Conservation (phyloP, 1,284 basidiomycete species). For the Cutaneotrichosporon arboriforme region DNA sequence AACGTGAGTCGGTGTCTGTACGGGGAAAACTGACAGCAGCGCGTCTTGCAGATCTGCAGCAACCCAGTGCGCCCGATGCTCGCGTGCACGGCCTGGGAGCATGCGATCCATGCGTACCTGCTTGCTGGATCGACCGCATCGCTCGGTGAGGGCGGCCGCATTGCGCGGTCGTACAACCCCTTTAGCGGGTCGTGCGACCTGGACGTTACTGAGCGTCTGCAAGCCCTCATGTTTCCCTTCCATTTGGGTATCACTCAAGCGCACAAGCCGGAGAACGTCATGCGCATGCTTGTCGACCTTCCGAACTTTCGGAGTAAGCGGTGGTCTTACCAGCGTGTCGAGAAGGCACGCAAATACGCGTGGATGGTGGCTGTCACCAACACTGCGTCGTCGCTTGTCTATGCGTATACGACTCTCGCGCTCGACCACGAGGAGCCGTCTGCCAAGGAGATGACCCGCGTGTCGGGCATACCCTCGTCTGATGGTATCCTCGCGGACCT, state of each 20-base stretch:
- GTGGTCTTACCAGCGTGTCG: constrained; percentile 32
- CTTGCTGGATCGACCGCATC: constrained; percentile 23
- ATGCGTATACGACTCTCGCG: constrained; percentile 39
- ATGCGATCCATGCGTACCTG: constrained; percentile 45
- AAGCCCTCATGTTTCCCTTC: constrained; percentile 28
- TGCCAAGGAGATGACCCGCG: constrained; percentile 25
- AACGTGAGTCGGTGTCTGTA: constrained; percentile 31
- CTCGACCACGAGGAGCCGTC: constrained; percentile 34
- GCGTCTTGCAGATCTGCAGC: constrained; percentile 30
- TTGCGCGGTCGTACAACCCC: constrained; percentile 31
- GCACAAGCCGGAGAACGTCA: constrained; percentile 6
- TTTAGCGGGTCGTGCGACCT: constrained; percentile 23
- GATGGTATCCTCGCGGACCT: constrained; percentile 25
- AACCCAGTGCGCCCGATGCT: constrained; percentile 33
- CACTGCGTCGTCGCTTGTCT: constrained; percentile 30
- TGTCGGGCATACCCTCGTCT: constrained; percentile 35
- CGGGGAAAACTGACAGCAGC: constrained; percentile 21
- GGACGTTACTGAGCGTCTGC: constrained; percentile 19
- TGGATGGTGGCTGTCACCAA: constrained; percentile 33
- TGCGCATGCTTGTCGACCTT: constrained; percentile 7
- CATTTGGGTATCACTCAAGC: constrained; percentile 21
- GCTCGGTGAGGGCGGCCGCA: constrained; percentile 17
- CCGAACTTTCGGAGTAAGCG: constrained; percentile 16
- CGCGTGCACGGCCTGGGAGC: constrained; percentile 42
- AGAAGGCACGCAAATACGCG: constrained; percentile 29